Base-by-base conservation (phyloP, 352 stramenopile species). In the Sclerospora graminicola region DNA sequence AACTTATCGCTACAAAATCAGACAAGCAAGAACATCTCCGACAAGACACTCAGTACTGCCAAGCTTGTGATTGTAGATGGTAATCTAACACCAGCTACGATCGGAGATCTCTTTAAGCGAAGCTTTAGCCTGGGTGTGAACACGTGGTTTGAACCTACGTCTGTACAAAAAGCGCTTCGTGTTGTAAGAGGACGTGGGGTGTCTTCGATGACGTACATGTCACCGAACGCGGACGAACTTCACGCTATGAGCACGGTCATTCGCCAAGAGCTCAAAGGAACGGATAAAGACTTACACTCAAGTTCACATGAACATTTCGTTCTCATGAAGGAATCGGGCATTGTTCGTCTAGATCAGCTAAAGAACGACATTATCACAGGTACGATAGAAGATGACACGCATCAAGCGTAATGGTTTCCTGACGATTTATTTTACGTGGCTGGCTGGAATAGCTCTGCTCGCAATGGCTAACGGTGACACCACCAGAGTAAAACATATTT, bases 101-200 rank as follows among this genome's bases (percentile, higher is more conserved):
- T 92, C 13, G 33, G 39, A 0, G 49, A 76, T 31, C 44, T 89
- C 1, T 64, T 81, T 23, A 60, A 58, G 27, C 70, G 76, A n/a
- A 66, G 60, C 31, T 44, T 56, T n/a, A 27, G 37, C 8, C 41
- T 71, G 6, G 41, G 61, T 1, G 61, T 88, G 0, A 56, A 67
- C 24, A 65, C 80, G 9, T 84, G 76, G 75, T 93, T 93, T 32
- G 83, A 95, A 55, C 78, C 83, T 31, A 90, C 80, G 5, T 94
- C 81, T 1, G 71, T 92, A 7, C 70, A 86, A 33, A 95, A 95
- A 50, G 69, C 79, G 1, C 45, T 81, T 15, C 76, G 70, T 21
- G 56, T 85, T 15, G 65, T 86, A 2, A 60, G 83, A 8, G 70
- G 63, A 23, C 41, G 50, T 6, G 69, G 51, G 0, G 46, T 91